Evolutionary conservation across 208 protist genomes (phyloP), one percentile per base, ranked within the genome.

Genomic region (Crithidia bombi): DNA sequence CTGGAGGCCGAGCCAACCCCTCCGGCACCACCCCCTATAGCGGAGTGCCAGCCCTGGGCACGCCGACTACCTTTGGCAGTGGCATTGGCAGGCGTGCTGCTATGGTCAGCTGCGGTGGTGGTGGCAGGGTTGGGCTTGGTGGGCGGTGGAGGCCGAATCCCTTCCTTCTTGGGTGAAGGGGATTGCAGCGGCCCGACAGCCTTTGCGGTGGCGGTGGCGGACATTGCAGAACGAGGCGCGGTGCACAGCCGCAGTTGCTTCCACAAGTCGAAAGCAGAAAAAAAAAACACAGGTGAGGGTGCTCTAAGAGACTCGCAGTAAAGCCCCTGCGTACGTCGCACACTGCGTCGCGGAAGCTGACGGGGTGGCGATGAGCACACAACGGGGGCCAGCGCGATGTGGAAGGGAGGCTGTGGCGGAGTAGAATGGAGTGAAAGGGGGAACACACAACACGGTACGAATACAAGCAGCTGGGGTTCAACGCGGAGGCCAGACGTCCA

Each of bases 41-140:
- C 66, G 2, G 46, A 57, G 47, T 65, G 66, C 66, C 66, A 72
- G n/a, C 66, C 66, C 49, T 72, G 54, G 0, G 56, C 66, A 2
- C 66, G 66, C 5, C 66, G 41, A 28, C 71, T 65, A 6, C 56
- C 63, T 30, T 70, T 69, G 10, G 71, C 38, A 5, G 71, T 61
- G 36, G 63, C 64, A 7, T n/a, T 64, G 6, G 54, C 10, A 4
- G 21, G 50, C 28, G 19, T 14, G 32, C 2, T 32, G 25, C 58
- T 62, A 10, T 30, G 25, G 56, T n/a, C 21, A 6, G 46, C 23
- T 25, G 46, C 30, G 9, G n/a, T 17, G 4, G 49, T 21, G 39
- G 30, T 52, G 23, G 28, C 3, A 5, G 15, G 14, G 4, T 3
- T 14, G 5, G 52, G 10, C 9, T 43, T 61, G 35, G 55, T 47